phyloP scores from a whole-genome alignment of 768 basidiomycete genomes.

The Rhizopogon rudus region DNA sequence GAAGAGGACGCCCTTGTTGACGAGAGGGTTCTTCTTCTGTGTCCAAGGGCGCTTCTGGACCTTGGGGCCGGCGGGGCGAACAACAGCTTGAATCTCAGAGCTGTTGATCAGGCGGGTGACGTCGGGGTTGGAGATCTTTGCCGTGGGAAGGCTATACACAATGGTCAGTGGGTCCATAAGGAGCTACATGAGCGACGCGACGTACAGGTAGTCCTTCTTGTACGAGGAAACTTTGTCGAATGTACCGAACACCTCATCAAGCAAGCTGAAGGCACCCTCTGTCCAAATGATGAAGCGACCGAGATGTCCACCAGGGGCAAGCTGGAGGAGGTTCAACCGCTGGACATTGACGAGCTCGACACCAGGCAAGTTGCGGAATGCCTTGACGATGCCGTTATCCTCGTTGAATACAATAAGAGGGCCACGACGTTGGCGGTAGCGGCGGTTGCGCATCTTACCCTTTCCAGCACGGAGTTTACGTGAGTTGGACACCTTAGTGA shows the following conservation, averaged over 20 bases:
- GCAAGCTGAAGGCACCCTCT: slow-evolving; percentile 84
- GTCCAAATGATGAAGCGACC: slow-evolving; percentile 99
- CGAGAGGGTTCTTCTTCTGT: slow-evolving; percentile 98
- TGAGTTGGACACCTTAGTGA: slow-evolving; percentile 96
- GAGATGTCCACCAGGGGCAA: slow-evolving; percentile 98
- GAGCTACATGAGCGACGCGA: slow-evolving; percentile 4
- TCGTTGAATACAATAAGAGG: slow-evolving; percentile 96
- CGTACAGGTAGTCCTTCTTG: slow-evolving; percentile 89
- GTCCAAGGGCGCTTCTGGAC: slow-evolving; percentile 92
- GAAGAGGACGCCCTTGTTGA: slow-evolving; percentile 93
- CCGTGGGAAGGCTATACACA: slow-evolving; percentile 69
- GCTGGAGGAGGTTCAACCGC: slow-evolving; percentile 94
- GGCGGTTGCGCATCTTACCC: slow-evolving; percentile 95
- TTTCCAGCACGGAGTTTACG: slow-evolving; percentile 96
- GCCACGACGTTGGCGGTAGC: slow-evolving; percentile 95
- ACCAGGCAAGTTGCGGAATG: slow-evolving; percentile 98
- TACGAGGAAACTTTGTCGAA: slow-evolving; percentile 78
- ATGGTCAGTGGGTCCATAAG: neutral
- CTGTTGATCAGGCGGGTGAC: slow-evolving; percentile 98
- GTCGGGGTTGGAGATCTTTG: slow-evolving; percentile 97
- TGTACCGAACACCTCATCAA: slow-evolving; percentile 95
- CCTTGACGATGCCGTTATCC: slow-evolving; percentile 96
- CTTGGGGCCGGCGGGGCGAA: slow-evolving; percentile 85
- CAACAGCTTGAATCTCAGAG: slow-evolving; percentile 94
- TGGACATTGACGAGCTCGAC: slow-evolving; percentile 95